Evolutionary conservation across 768 basidiomycete genomes (phyloP).

Genomic region (Rhodotorula taiwanensis): DNA sequence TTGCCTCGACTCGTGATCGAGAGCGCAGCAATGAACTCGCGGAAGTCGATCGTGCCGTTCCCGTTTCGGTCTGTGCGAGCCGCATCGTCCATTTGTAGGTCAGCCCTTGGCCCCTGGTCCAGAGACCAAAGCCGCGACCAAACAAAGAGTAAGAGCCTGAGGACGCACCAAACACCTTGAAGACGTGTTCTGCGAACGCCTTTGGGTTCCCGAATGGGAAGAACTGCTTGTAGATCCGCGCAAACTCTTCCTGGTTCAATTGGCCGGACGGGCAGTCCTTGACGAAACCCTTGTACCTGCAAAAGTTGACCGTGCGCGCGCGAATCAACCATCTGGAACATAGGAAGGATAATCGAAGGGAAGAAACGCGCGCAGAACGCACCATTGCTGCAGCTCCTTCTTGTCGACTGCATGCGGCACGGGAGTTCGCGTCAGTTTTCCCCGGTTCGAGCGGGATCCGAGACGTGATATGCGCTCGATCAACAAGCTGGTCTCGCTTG

Average conservation of each 20-base stretch:
- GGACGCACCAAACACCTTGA: constrained; percentile 71
- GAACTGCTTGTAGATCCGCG: constrained; percentile 98
- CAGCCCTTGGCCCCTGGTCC: not conserved
- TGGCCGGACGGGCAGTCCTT: constrained; percentile 97
- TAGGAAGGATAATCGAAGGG: too few relatives aligned
- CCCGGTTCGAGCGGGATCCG: too few relatives aligned
- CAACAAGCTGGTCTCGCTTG: too few relatives aligned
- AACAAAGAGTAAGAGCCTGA: too few relatives aligned
- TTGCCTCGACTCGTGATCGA: constrained; percentile 88
- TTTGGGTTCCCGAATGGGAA: constrained; percentile 98
- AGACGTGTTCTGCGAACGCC: constrained; percentile 96
- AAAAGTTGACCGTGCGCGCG: not conserved
- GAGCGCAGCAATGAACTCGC: constrained; percentile 97
- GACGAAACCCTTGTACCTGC: constrained; percentile 97
- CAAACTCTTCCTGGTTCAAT: constrained; percentile 90
- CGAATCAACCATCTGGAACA: not conserved
- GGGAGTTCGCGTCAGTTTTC: too few relatives aligned
- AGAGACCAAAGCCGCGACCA: not conserved
- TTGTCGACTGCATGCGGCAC: constrained; percentile 66
- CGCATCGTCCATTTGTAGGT: too few relatives aligned
- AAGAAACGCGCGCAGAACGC: not conserved
- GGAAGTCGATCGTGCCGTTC: constrained; percentile 97
- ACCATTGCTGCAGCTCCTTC: constrained; percentile 95
- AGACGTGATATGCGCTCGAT: too few relatives aligned
- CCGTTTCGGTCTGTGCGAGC: constrained; percentile 63